Conservation (phyloP, 768 basidiomycete genomes). For the Tricholoma hemisulphureum region DNA sequence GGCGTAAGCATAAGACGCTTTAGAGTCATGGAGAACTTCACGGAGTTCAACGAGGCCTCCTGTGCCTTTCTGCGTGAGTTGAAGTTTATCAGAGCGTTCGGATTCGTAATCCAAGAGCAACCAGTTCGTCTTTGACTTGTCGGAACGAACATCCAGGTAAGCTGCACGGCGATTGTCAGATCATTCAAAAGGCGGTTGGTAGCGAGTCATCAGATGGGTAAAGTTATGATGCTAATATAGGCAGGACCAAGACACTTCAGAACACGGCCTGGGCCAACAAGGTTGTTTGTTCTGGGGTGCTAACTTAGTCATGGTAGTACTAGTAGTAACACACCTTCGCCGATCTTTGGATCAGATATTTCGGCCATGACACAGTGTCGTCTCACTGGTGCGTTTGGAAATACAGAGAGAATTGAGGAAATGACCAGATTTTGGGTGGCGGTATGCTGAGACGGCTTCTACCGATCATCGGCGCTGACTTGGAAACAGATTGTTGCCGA, state of each 20-base stretch:
- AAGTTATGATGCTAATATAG: not conserved
- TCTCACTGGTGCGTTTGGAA: not conserved
- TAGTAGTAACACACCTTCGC: constrained; percentile 50
- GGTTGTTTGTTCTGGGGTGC: not conserved
- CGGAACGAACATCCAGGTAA: constrained; percentile 81
- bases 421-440: constrained; percentile 1
- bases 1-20: constrained; percentile 81
- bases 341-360: constrained; percentile 69
- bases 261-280: too few relatives aligned
- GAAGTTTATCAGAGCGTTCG: constrained; percentile 79
- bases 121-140: constrained; percentile 90
- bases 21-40: constrained; percentile 64
- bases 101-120: constrained; percentile 85
- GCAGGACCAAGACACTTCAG: not conserved
- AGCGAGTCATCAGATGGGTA: constrained; percentile 8
- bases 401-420: constrained; percentile 1
- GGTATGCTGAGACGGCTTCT: constrained; percentile 15
- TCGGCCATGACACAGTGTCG: constrained; percentile 61
- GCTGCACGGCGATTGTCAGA: constrained; percentile 48
- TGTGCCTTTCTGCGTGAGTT: constrained; percentile 73
- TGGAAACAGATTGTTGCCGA: constrained; percentile 2
- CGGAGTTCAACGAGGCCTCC: constrained; percentile 80
- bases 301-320: not conserved
- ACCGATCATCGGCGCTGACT: constrained; percentile 21
- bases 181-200: constrained; percentile 9